Evolutionary conservation across 2,329 filamentous ascomycete genomes (phyloP).

Genomic region (Calycina herbarum): DNA sequence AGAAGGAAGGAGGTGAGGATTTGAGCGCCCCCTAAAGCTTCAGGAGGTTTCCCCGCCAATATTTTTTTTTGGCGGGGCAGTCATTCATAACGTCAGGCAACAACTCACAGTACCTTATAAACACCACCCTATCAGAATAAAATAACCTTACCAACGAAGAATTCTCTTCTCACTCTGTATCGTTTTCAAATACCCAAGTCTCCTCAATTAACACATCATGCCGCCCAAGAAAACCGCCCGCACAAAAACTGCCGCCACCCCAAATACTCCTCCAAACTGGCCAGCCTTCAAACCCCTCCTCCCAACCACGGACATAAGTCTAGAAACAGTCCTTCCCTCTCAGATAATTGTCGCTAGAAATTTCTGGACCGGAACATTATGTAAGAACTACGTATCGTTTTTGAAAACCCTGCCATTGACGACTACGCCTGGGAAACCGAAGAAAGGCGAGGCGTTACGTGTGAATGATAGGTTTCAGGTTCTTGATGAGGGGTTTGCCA

Average conservation of each 20-base stretch:
- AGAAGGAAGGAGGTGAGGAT: no score
- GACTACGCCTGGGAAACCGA: slow-evolving; percentile 65
- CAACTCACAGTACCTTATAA: neutral
- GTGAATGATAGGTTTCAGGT: slow-evolving; percentile 91
- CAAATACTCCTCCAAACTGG: slow-evolving; percentile 53
- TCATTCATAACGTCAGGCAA: neutral
- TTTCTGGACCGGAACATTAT: slow-evolving; percentile 61
- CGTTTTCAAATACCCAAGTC: neutral
- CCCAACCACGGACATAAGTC: slow-evolving; percentile 52
- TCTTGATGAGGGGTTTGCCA: slow-evolving; percentile 72
- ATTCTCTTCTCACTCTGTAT: neutral
- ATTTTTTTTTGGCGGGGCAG: neutral
- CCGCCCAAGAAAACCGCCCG: slow-evolving; percentile 26
- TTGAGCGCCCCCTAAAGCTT: neutral
- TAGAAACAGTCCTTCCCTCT: slow-evolving; percentile 52
- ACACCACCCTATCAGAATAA: neutral
- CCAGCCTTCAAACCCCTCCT: slow-evolving; percentile 58
- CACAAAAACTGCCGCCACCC: slow-evolving; percentile 18
- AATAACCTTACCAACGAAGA: neutral
- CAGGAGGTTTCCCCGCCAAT: neutral
- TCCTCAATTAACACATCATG: slow-evolving; percentile 14
- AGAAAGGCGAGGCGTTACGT: slow-evolving; percentile 67
- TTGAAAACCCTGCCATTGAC: slow-evolving; percentile 57
- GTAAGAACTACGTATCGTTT: slow-evolving; percentile 64
- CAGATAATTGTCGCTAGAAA: slow-evolving; percentile 65